phyloP scores from a whole-genome alignment of 345 rosid species.

The Microthlaspi erraticum region DNA sequence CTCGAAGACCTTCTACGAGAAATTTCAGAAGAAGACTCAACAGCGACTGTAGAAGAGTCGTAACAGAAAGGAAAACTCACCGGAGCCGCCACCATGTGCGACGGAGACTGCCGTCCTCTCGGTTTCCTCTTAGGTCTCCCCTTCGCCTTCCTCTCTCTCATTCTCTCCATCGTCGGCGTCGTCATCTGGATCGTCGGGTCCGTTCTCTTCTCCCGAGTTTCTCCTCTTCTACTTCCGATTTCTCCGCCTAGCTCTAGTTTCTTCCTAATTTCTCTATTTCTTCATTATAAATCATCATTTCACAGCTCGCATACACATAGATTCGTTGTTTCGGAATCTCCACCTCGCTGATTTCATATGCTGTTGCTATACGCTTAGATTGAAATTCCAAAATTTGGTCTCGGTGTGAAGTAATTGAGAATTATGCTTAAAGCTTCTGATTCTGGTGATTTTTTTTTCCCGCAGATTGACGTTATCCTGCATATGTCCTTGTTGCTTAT shows the following conservation, averaged over 20 bases:
- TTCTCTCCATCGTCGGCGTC: conserved; percentile 76
- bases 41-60: not conserved
- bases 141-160: conserved; percentile 75
- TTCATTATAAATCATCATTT: no score
- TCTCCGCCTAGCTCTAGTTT: not conserved
- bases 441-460: not conserved
- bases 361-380: not conserved
- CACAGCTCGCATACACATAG: not conserved
- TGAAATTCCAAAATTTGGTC: not conserved
- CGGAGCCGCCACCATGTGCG: conserved; percentile 56
- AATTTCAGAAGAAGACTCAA: conserved; percentile 12
- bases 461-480: conserved; percentile 72
- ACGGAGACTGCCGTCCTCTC: conserved; percentile 76
- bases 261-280: no score
- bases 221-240: not conserved
- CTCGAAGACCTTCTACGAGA: not conserved
- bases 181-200: conserved; percentile 85
- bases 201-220: conserved; percentile 20
- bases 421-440: conserved; percentile 1
- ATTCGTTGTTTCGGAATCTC: conserved; percentile 9
- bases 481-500: conserved; percentile 81
- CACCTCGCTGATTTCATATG: conserved; percentile 6
- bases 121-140: conserved; percentile 94
- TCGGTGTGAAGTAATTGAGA: not conserved
- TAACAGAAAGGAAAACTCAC: conserved; percentile 20